A percentile compares a stretch with the other conserved stretches of the same genome.
These are phyloP conservation scores for Schwanniomyces pseudopolymorphus DNA, from an alignment of 805 yeast genomes.

Conservation along the genomic window DNA sequence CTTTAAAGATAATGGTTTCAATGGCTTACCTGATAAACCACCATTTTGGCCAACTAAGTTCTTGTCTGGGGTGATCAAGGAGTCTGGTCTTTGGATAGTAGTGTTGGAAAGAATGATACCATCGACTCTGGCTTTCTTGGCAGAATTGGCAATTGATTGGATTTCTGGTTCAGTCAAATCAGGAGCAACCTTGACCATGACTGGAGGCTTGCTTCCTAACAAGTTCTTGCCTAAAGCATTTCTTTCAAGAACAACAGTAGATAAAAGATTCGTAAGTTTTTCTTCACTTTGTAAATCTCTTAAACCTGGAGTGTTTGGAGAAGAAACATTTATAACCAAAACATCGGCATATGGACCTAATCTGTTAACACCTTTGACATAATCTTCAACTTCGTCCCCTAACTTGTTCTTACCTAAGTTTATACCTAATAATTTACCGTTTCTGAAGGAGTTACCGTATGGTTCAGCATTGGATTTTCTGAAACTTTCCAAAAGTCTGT, in stretches of 20 bases:
- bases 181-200: conserved; percentile 91
- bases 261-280: conserved; percentile 66
- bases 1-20: conserved; percentile 73
- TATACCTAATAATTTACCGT: conserved; percentile 69
- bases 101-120: conserved; percentile 94
- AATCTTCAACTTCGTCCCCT: conserved; percentile 89
- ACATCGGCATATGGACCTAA: conserved; percentile 87
- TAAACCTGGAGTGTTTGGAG: conserved; percentile 95
- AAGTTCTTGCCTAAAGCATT: conserved; percentile 36
- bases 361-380: conserved; percentile 76
- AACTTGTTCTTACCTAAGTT: conserved; percentile 91
- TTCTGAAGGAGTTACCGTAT: conserved; percentile 52
- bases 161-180: conserved; percentile 83
- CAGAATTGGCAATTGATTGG: conserved; percentile 76
- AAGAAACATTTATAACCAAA: conserved; percentile 85
- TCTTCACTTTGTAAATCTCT: conserved; percentile 80
- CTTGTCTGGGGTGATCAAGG: conserved; percentile 49
- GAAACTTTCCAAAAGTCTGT: conserved; percentile 29
- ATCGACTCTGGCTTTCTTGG: conserved; percentile 74
- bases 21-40: conserved; percentile 90
- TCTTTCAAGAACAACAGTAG: conserved; percentile 68
- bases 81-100: conserved; percentile 77
- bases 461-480: conserved; percentile 16
- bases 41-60: conserved; percentile 61
- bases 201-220: conserved; percentile 62